phyloP scores from a whole-genome alignment of 176 grass and related monocot species.

The Carex littledalei region DNA sequence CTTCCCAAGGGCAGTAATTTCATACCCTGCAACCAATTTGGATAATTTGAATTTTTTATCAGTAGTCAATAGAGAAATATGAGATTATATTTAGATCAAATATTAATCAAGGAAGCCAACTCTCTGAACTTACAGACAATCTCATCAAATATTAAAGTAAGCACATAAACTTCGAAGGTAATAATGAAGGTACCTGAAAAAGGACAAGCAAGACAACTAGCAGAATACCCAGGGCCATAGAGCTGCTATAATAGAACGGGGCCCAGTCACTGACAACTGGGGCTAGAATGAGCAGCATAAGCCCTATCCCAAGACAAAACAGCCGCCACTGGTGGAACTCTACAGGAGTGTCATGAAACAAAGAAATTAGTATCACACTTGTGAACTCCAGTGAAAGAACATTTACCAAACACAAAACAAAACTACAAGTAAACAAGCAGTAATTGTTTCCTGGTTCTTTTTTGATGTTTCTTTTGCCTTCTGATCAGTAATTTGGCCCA shows the following conservation, averaged over 20 bases:
- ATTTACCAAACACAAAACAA: background rate
- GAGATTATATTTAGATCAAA: background rate
- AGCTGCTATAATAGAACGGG: slow-evolving; percentile 93
- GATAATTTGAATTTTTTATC: slow-evolving; percentile 21
- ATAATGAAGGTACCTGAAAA: slow-evolving; percentile 61
- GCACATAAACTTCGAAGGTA: background rate
- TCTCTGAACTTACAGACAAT: background rate
- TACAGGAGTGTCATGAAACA: slow-evolving; percentile 27
- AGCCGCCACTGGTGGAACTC: slow-evolving; percentile 88
- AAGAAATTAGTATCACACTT: background rate
- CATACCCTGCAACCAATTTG: slow-evolving; percentile 57
- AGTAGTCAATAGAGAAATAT: background rate
- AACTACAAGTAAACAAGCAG: background rate
- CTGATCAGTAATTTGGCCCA: background rate
- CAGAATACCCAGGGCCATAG: slow-evolving; percentile 79
- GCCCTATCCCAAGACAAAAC: slow-evolving; percentile 71
- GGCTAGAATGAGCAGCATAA: slow-evolving; percentile 60
- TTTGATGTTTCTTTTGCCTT: background rate
- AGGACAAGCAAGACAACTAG: slow-evolving; percentile 82
- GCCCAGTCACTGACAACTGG: slow-evolving; percentile 84
- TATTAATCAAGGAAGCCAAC: slow-evolving; percentile 2
- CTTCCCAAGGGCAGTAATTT: slow-evolving; percentile 86
- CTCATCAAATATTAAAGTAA: background rate
- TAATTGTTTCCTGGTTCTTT: background rate
- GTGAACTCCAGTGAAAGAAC: background rate